Percentiles rank a stretch among this genome's conserved stretches.
Evolutionary conservation across 805 yeast genomes (phyloP).

Genomic region (Candida peoriensis): DNA sequence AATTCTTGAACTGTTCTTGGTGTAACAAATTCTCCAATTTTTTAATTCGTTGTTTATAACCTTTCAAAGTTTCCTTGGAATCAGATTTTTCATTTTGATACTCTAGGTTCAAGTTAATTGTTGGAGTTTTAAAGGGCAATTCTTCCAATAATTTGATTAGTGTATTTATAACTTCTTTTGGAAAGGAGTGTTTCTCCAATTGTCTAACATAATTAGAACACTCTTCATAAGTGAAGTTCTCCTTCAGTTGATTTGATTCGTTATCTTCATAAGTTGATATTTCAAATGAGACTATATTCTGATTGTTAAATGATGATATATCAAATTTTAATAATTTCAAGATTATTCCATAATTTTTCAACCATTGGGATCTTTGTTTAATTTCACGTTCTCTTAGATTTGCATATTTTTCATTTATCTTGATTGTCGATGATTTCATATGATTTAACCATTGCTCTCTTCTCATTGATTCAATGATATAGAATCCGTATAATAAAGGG

Average conservation of each 20-base stretch:
- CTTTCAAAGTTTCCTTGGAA: constrained; percentile 41
- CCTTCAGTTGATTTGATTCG: neutral
- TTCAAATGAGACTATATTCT: constrained; percentile 16
- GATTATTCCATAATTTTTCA: constrained; percentile 49
- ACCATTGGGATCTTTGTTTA: constrained; percentile 56
- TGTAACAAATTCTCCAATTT: constrained; percentile 75
- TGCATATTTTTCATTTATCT: constrained; percentile 54
- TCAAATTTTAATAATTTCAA: constrained; percentile 30
- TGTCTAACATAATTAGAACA: constrained; percentile 32
- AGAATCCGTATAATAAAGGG: constrained; percentile 69
- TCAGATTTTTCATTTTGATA: constrained; percentile 4
- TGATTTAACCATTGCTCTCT: constrained; percentile 49
- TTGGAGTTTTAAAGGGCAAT: constrained; percentile 24
- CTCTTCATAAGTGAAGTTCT: constrained; percentile 19
- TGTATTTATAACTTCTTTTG: constrained; percentile 29
- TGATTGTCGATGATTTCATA: constrained; percentile 23
- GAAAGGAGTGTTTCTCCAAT: constrained; percentile 27
- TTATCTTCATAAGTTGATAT: constrained; percentile 11
- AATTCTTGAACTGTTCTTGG: constrained; percentile 59
- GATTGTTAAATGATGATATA: constrained; percentile 18
- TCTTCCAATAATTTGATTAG: constrained; percentile 35
- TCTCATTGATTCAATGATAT: constrained; percentile 55
- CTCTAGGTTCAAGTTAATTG: constrained; percentile 4
- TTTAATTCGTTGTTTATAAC: constrained; percentile 66
- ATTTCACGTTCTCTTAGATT: constrained; percentile 52